Evolutionary conservation across 1,139 yeast species (phyloP), one percentile per base, ranked within the genome.

Genomic region (Blastobotrys persicus): DNA sequence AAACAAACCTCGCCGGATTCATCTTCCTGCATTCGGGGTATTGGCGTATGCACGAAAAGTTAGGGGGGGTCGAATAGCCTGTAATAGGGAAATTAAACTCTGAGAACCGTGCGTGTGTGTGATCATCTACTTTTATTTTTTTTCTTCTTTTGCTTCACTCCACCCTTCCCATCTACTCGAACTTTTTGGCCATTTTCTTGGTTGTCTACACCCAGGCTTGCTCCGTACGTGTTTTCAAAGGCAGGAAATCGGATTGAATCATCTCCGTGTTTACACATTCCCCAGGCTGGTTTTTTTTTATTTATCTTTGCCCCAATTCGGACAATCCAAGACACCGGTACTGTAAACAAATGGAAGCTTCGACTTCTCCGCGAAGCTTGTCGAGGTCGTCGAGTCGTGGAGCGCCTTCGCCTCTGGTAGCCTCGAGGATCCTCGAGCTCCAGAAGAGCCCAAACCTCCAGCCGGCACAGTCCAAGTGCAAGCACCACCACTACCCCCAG

Each of bases 371-470:
- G 3, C 34, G 34, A 31, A 13, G 31, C 34, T n/a, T 26, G 4
- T 26, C 43, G 6, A 31, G 43, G 16, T 26, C 43, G 12, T 40
- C 43, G n/a, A 11, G 43, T 9, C 20, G 31, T 4, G 34, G 34
- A n/a, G 9, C 34, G 14, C 46, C 46, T 4, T 43, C 46, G 19
- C 31, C 46, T 2, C 41, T 43, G 17, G 46, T 43, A 16, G 46
- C 37, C 12, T 31, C 46, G 31, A 18, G 46, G 20, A 43, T 43
- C n/a, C 33, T 33, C 14, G 46, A 43, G 20, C 38, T 43, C 28
- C 40, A 37, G 19, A 37, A 37, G 28, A 37, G 41, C 28, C 41
- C 41, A 26, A 34, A 17, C 4, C 39, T 16, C 19, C 39, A 23
- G 28, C 28, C 28, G 26, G 11, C 41, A 3, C 28, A n/a, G n/a